Percentiles rank a stretch among this genome's conserved stretches.
Evolutionary conservation across 768 basidiomycete species (phyloP).

Genomic region (Cystoderma amianthinum): DNA sequence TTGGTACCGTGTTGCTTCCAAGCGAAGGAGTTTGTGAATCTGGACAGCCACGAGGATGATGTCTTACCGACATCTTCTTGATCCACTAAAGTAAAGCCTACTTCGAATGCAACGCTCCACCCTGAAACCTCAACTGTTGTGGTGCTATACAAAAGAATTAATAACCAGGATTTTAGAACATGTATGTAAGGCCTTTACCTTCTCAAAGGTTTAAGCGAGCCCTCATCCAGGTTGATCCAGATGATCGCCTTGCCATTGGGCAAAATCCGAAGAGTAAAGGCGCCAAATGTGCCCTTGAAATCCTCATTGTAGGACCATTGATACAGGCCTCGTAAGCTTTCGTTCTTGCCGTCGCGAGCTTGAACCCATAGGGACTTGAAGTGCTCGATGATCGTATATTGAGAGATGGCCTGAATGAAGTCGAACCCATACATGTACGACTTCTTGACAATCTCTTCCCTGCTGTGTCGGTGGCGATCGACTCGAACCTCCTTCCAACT

Average conservation of each 20-base stretch:
- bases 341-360: slow-evolving; percentile 1
- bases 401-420: slow-evolving; percentile 5
- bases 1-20: slow-evolving; percentile 3
- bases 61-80: slow-evolving; percentile 1
- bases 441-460: slow-evolving; percentile 3
- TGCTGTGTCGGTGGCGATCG: neutral
- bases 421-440: slow-evolving; percentile 3
- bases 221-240: slow-evolving; percentile 7
- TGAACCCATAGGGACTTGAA: slow-evolving; percentile 4
- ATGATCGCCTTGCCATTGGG: slow-evolving; percentile 7
- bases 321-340: slow-evolving; percentile 1
- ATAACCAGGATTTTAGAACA: too few relatives aligned
- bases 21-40: slow-evolving; percentile 3
- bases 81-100: slow-evolving; percentile 4
- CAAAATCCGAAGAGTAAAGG: slow-evolving; percentile 5
- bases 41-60: slow-evolving; percentile 5
- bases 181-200: neutral
- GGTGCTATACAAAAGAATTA: slow-evolving; percentile 1
- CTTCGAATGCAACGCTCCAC: slow-evolving; percentile 11
- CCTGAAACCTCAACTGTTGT: slow-evolving; percentile 3
- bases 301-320: slow-evolving; percentile 6
- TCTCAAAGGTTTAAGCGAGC: slow-evolving; percentile 5
- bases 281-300: slow-evolving; percentile 9
- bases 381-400: slow-evolving; percentile 4
- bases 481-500: neutral